A percentile compares a stretch with the other conserved stretches of the same genome.
Evolutionary conservation across 2,329 filamentous ascomycete genomes (phyloP).

Genomic region (Rhynchosporium graminicola): DNA sequence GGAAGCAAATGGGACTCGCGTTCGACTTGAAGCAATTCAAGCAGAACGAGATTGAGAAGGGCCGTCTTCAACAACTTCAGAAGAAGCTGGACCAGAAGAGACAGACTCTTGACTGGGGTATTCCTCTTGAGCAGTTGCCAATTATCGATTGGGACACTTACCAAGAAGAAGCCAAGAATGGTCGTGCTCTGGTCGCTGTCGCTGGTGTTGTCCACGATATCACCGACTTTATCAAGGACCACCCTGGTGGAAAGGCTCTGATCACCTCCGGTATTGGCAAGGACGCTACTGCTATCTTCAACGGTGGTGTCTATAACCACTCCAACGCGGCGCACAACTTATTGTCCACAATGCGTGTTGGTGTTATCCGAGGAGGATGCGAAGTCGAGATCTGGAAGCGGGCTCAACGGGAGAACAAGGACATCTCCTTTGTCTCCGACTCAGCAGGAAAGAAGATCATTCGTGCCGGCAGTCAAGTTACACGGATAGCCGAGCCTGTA

Average conservation of each 20-base stretch:
- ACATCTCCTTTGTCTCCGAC: conserved; percentile 77
- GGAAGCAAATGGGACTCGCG: conserved; percentile 82
- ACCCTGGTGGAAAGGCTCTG: conserved; percentile 87
- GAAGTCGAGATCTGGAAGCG: conserved; percentile 95
- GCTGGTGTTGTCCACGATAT: conserved; percentile 88
- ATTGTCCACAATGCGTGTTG: conserved; percentile 83
- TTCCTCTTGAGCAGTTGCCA: conserved; percentile 80
- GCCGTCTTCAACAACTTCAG: conserved; percentile 82
- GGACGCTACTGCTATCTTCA: conserved; percentile 88
- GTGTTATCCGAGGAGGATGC: conserved; percentile 81
- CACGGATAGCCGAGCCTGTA: conserved; percentile 77
- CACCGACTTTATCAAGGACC: conserved; percentile 80
- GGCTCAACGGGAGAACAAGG: conserved; percentile 80
- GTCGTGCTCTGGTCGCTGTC: conserved; percentile 73
- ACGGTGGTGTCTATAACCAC: conserved; percentile 87
- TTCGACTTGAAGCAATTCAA: conserved; percentile 91
- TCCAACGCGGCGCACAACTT: conserved; percentile 89
- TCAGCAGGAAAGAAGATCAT: conserved; percentile 79
- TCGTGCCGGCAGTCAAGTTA: conserved; percentile 82
- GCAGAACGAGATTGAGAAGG: conserved; percentile 89
- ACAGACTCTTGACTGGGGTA: conserved; percentile 79
- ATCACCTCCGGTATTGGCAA: conserved; percentile 82
- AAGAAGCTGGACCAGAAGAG: conserved; percentile 93
- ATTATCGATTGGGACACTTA: conserved; percentile 88
- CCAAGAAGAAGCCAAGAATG: conserved; percentile 73